These are phyloP conservation scores for Persicaria maculosa DNA, from an alignment of 148 eudicot species.

Conservation along the genomic window DNA sequence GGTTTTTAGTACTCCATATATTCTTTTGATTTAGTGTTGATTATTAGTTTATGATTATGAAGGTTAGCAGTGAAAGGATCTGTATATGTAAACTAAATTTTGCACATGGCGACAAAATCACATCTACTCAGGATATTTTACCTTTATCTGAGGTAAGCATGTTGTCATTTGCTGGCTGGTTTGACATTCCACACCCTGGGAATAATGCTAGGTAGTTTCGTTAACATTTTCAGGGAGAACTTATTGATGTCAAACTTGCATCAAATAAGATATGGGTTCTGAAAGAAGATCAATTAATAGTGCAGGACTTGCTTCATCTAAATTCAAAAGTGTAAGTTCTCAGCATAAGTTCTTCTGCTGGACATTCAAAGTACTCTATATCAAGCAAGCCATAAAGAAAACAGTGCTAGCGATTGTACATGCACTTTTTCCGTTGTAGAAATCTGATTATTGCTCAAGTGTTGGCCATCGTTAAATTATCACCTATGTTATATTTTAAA, in stretches of 20 bases:
- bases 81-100: conserved; percentile 33
- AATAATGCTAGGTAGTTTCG: background rate
- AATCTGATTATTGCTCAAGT: background rate
- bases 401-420: background rate
- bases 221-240: conserved; percentile 36
- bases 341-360: background rate
- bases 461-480: background rate
- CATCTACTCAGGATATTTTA: conserved; percentile 35
- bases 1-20: background rate
- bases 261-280: conserved; percentile 71
- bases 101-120: conserved; percentile 42
- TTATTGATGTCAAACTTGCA: conserved; percentile 63
- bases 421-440: background rate
- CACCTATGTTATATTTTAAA: background rate
- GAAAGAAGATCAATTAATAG: conserved; percentile 61
- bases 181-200: background rate
- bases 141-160: conserved; percentile 58
- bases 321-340: conserved; percentile 42
- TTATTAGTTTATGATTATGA: conserved; percentile 12
- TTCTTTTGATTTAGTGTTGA: background rate
- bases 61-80: conserved; percentile 49
- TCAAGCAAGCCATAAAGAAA: background rate
- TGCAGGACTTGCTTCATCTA: conserved; percentile 34
- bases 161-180: conserved; percentile 6
- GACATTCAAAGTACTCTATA: background rate